Conservation (phyloP, 1,139 yeast species). For the Komagataea norvegica region DNA sequence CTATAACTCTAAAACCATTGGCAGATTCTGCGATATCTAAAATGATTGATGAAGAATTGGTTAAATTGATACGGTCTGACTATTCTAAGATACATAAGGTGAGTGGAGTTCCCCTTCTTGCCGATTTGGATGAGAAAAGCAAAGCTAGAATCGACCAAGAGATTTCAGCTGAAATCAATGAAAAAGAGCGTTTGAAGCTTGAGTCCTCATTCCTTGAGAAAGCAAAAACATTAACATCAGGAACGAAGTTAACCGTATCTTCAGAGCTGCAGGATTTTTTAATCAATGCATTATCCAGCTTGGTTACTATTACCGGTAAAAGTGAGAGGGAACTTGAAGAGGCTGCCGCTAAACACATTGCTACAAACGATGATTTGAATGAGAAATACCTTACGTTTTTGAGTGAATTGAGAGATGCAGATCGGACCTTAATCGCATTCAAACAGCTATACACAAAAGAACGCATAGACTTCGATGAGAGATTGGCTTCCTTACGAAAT, state of each 20-base stretch:
- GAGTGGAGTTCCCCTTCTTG: conserved; percentile 29
- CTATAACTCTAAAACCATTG: conserved; percentile 7
- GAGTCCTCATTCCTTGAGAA: conserved; percentile 8
- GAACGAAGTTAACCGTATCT: too few relatives aligned
- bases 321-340: conserved; percentile 33
- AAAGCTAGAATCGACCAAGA: conserved; percentile 30
- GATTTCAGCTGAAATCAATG: conserved; percentile 29
- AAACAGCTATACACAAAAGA: conserved; percentile 31
- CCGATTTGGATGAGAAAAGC: conserved; percentile 40
- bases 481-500: conserved; percentile 35
- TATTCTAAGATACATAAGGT: conserved; percentile 30
- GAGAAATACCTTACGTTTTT: conserved; percentile 28
- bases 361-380: conserved; percentile 29
- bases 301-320: conserved; percentile 31
- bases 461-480: conserved; percentile 27
- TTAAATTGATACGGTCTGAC: conserved; percentile 45
- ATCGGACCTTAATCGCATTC: conserved; percentile 27
- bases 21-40: conserved; percentile 17
- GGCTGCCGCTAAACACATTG: conserved; percentile 34
- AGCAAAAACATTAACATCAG: conserved; percentile 10
- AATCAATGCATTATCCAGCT: conserved; percentile 20
- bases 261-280: conserved; percentile 15
- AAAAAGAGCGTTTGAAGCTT: conserved; percentile 10
- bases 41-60: conserved; percentile 36
- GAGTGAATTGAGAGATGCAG: conserved; percentile 28